Conservation (phyloP, 2,329 filamentous ascomycete species). For the Epichloe elymi region DNA sequence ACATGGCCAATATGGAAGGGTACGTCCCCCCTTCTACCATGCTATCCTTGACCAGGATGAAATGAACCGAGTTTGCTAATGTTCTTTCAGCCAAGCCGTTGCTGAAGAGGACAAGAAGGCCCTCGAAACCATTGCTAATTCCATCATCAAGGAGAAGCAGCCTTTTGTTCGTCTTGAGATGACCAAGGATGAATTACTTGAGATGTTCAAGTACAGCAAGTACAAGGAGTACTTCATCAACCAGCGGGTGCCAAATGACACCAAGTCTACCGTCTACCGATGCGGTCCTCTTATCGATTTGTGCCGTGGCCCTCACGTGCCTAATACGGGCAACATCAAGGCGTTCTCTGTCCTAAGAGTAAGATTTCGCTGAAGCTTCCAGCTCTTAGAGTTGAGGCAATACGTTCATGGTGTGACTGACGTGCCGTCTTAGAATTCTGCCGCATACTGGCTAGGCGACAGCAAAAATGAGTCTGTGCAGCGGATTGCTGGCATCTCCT, state of each 20-base stretch:
- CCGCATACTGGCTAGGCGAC: conserved; percentile 82
- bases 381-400: background rate
- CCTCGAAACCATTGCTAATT: conserved; percentile 65
- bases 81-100: conserved; percentile 47
- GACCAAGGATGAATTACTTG: conserved; percentile 79
- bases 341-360: conserved; percentile 83
- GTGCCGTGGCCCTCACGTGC: conserved; percentile 88
- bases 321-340: conserved; percentile 84
- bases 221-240: conserved; percentile 97
- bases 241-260: conserved; percentile 58
- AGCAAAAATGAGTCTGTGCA: conserved; percentile 90
- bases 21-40: conserved; percentile 9
- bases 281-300: conserved; percentile 91
- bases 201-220: conserved; percentile 95
- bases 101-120: conserved; percentile 78
- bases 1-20: conserved; percentile 57
- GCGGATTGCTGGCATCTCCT: conserved; percentile 91
- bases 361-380: conserved; percentile 2
- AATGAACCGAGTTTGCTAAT: conserved; percentile 10
- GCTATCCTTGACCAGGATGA: background rate
- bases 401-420: conserved; percentile 7
- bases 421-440: conserved; percentile 41
- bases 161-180: conserved; percentile 81
- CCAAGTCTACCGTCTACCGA: conserved; percentile 85
- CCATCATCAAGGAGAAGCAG: conserved; percentile 93